phyloP scores from a whole-genome alignment of 1,139 yeast genomes.

The Saccharomyces hybrid region DNA sequence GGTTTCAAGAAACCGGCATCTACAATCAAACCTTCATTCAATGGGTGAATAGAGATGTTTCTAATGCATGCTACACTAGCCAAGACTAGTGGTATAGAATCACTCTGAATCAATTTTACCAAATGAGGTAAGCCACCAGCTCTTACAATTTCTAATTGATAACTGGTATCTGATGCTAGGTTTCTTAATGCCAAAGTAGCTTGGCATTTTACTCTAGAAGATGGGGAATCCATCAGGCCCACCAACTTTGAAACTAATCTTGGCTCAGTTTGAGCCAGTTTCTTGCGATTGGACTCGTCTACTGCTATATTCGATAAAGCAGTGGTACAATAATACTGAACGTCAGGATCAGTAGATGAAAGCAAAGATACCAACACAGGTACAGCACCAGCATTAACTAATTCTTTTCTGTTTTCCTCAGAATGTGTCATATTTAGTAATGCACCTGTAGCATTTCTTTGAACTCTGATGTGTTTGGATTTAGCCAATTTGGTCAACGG shows the following conservation, averaged over 20 bases:
- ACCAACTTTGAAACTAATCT: constrained; percentile 83
- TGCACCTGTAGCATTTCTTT: constrained; percentile 97
- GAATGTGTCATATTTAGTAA: constrained; percentile 96
- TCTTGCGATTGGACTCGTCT: constrained; percentile 82
- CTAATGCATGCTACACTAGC: constrained; percentile 98
- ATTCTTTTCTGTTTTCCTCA: constrained; percentile 90
- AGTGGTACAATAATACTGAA: constrained; percentile 96
- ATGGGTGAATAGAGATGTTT: constrained; percentile 91
- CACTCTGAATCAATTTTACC: constrained; percentile 77
- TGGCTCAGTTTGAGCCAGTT: constrained; percentile 89
- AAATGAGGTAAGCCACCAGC: constrained; percentile 93
- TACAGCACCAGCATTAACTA: constrained; percentile 96
- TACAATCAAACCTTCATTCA: constrained; percentile 88
- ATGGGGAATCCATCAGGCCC: constrained; percentile 80
- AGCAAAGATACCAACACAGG: constrained; percentile 90
- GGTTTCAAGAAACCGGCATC: constrained; percentile 95
- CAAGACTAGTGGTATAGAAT: constrained; percentile 83
- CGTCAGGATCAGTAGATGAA: constrained; percentile 86
- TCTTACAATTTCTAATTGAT: constrained; percentile 90
- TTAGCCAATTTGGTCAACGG: constrained; percentile 92
- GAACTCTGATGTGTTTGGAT: constrained; percentile 90
- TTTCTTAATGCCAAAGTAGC: constrained; percentile 94
- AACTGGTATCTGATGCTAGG: constrained; percentile 83
- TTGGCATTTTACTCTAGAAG: constrained; percentile 95
- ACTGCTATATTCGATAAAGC: constrained; percentile 96